Evolutionary conservation across 73 alveolate genomes (phyloP).

Genomic region (Durusdinium trenchii): DNA sequence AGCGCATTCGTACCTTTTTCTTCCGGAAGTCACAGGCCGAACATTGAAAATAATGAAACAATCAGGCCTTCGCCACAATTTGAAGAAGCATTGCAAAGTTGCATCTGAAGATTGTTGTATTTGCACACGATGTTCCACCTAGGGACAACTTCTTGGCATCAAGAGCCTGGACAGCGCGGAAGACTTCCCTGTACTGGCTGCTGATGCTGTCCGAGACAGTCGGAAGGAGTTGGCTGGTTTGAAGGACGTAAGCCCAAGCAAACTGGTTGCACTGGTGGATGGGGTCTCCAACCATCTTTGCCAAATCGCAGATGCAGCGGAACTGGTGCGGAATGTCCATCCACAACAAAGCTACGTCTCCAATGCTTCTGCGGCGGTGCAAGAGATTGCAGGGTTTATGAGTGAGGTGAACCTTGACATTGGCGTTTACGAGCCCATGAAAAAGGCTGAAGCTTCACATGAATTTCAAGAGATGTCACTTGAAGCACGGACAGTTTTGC

Average conservation of each 20-base stretch:
- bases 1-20: slow-evolving; percentile 32
- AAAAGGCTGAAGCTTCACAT: slow-evolving; percentile 2
- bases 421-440: slow-evolving; percentile 55
- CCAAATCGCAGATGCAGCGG: slow-evolving; percentile 92
- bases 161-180: slow-evolving; percentile 56
- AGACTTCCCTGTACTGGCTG: slow-evolving; percentile 60
- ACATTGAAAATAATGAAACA: not conserved
- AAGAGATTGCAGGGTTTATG: slow-evolving; percentile 57
- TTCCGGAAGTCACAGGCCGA: slow-evolving; percentile 24
- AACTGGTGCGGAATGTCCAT: slow-evolving; percentile 77
- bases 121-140: not conserved
- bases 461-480: slow-evolving; percentile 7
- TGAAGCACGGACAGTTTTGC: slow-evolving; percentile 63
- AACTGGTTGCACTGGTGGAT: slow-evolving; percentile 35
- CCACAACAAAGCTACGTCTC: slow-evolving; percentile 51
- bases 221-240: slow-evolving; percentile 8
- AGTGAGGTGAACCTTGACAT: slow-evolving; percentile 79
- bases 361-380: slow-evolving; percentile 53
- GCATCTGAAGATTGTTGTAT: not conserved
- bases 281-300: slow-evolving; percentile 79
- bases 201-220: slow-evolving; percentile 35
- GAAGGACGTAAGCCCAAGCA: not conserved
- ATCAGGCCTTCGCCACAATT: not conserved
- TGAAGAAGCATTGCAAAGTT: not conserved
- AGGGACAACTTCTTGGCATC: slow-evolving; percentile 88